Conservation (phyloP, 371 early-diverging fungal genomes). For the Syncephalastrum monosporum region DNA sequence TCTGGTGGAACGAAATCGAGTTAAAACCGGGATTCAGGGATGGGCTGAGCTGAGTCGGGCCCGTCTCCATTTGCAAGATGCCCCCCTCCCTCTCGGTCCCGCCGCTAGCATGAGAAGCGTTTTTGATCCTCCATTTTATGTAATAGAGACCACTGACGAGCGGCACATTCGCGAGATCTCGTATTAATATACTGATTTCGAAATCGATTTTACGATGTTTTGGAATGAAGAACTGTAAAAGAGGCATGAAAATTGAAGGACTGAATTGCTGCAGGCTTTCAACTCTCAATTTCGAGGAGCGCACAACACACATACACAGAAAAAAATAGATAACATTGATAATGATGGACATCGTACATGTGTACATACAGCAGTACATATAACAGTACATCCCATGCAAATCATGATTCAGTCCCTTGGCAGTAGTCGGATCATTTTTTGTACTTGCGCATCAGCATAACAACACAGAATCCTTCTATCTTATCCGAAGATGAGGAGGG, state of each 20-base stretch:
- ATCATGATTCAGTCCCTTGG: no score
- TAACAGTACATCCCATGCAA: no score
- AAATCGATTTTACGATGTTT: slow-evolving; percentile 58
- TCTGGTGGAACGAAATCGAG: slow-evolving; percentile 21
- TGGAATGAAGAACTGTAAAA: slow-evolving; percentile 53
- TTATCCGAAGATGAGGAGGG: no score
- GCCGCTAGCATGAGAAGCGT: slow-evolving; percentile 44
- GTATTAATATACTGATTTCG: slow-evolving; percentile 43
- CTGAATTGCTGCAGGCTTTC: no score
- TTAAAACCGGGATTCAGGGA: background rate
- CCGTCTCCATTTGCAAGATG: background rate
- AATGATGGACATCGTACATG: no score
- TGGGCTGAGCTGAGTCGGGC: background rate
- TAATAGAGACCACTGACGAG: slow-evolving; percentile 65
- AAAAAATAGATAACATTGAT: no score
- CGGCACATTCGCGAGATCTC: slow-evolving; percentile 66
- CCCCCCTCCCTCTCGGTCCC: slow-evolving; percentile 45
- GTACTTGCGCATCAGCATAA: no score
- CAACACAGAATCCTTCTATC: no score
- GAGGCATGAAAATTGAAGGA: slow-evolving; percentile 17
- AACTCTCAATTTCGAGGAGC: no score
- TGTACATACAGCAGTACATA: no score
- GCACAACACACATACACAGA: no score
- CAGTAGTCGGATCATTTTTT: no score
- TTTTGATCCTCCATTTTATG: slow-evolving; percentile 62